Evolutionary conservation across 2,329 filamentous ascomycete genomes (phyloP), one percentile per base, ranked within the genome.

Genomic region (Scedosporium apiospermum): DNA sequence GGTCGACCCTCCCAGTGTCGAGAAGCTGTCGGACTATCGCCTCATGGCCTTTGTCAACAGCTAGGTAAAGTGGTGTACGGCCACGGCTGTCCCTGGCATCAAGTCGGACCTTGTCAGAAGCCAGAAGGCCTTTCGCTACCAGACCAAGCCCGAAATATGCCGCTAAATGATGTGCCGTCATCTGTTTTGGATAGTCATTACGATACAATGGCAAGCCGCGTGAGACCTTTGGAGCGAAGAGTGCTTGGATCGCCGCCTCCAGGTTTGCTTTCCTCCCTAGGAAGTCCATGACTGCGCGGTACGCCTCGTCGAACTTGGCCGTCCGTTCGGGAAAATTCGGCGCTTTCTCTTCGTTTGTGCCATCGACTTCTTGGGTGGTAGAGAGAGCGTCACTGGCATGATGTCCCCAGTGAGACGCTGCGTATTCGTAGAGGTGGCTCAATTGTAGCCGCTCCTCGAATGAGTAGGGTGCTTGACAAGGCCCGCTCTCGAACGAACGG

Each of bases 341-440:
- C 12, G 61, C 59, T 26, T 66, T 53, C 3, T 34, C 30, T 9
- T 9, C 30, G 30, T 7, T 34, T 34, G 6, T 9, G 7, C 30
- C 30, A 34, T 34, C 30, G 30, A 34, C 30, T 34, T 9, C 30
- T 9, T 34, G 30, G 1, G 1, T 34, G 30, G 30, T 9, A 9
- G 30, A 9, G 6, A 34, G 30, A 34, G 30, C 30, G 30, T 34
- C 30, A 9, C 65, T 65, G 60, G 68, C 69, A 66, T 75, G 72
- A 63, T 73, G 16, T 3, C 68, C 72, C 73, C 73, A 76, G 63
- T 72, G 64, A 1, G 27, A 30, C 27, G 70, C 65, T 0, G 71
- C 71, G 49, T 75, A 75, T 6, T 65, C 30, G 61, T 69, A 72
- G 16, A 75, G 57, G 6, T 62, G 46, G 63, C 74, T 57, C 34